A percentile compares a stretch with the other conserved stretches of the same genome.
Evolutionary conservation across 768 basidiomycete species (phyloP).

Genomic region (Russula abietina): DNA sequence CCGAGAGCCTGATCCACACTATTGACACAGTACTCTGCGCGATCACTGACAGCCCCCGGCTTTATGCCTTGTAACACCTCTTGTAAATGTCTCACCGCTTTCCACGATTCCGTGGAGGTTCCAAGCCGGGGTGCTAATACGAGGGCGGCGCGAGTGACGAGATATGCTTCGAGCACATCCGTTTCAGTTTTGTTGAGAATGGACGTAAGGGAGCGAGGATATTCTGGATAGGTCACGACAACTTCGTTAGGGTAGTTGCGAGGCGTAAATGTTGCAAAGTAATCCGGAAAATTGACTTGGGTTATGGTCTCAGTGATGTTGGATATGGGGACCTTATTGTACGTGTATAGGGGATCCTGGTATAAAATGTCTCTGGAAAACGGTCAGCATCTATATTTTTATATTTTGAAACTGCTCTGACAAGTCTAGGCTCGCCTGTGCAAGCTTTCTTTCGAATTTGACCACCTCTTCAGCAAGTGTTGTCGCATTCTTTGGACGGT

Average conservation of each 20-base stretch:
- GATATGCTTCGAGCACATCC: constrained; percentile 80
- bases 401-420: constrained; percentile 34
- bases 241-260: constrained; percentile 68
- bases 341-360: constrained; percentile 79
- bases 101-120: constrained; percentile 69
- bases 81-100: constrained; percentile 59
- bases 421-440: constrained; percentile 75
- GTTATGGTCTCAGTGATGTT: constrained; percentile 65
- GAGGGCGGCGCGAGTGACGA: constrained; percentile 71
- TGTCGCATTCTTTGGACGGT: constrained; percentile 49
- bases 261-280: constrained; percentile 80
- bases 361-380: constrained; percentile 53
- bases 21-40: constrained; percentile 76
- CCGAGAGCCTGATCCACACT: constrained; percentile 70
- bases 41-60: constrained; percentile 76
- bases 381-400: constrained; percentile 3
- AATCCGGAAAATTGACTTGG: constrained; percentile 77
- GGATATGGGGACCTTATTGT: constrained; percentile 73
- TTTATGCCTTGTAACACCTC: constrained; percentile 80
- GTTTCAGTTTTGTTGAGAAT: constrained; percentile 63
- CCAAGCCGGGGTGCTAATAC: constrained; percentile 67
- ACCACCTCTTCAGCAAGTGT: constrained; percentile 68
- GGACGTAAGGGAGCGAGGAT: constrained; percentile 56
- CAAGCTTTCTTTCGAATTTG: constrained; percentile 71
- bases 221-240: constrained; percentile 79